Conservation (phyloP, 2,329 filamentous ascomycete genomes). For the Nemania serpens region DNA sequence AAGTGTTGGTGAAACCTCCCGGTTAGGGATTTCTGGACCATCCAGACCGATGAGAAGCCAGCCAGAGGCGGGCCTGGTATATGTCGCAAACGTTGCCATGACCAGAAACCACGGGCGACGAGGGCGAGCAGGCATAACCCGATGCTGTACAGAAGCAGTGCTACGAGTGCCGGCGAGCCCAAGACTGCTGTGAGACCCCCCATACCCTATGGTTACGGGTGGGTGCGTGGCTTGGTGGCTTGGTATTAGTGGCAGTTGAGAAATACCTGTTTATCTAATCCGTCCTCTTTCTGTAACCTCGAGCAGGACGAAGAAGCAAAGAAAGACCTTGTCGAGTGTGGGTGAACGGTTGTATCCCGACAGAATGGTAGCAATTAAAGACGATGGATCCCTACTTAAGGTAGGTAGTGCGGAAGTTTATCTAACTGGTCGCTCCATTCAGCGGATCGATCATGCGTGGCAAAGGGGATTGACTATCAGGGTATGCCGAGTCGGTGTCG, state of each 20-base stretch:
- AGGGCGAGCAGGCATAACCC: constrained; percentile 16
- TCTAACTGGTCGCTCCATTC: not conserved
- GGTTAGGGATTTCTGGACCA: constrained; percentile 34
- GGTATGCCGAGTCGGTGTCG: too few relatives aligned
- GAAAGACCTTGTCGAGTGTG: not conserved
- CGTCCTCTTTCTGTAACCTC: not conserved
- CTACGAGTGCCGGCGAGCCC: constrained; percentile 6
- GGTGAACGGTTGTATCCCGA: constrained; percentile 13
- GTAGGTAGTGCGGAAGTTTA: not conserved
- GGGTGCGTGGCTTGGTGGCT: constrained; percentile 8
- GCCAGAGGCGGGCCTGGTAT: constrained; percentile 39
- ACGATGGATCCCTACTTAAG: too few relatives aligned
- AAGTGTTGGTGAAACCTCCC: constrained; percentile 35
- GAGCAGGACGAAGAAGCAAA: not conserved
- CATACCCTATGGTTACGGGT: not conserved
- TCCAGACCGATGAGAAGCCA: constrained; percentile 36
- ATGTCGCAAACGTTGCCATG: constrained; percentile 39
- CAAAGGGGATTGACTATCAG: too few relatives aligned
- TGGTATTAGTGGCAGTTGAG: not conserved
- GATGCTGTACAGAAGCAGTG: constrained; percentile 18
- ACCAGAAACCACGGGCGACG: constrained; percentile 22
- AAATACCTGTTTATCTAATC: not conserved
- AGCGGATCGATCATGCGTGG: not conserved
- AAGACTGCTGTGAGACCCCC: constrained; percentile 15
- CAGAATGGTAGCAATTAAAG: constrained; percentile 25